A percentile compares a stretch with the other conserved stretches of the same genome.
phyloP scores from a whole-genome alignment of 192 early-diverging fungal species.

The Linnemannia zychae region DNA sequence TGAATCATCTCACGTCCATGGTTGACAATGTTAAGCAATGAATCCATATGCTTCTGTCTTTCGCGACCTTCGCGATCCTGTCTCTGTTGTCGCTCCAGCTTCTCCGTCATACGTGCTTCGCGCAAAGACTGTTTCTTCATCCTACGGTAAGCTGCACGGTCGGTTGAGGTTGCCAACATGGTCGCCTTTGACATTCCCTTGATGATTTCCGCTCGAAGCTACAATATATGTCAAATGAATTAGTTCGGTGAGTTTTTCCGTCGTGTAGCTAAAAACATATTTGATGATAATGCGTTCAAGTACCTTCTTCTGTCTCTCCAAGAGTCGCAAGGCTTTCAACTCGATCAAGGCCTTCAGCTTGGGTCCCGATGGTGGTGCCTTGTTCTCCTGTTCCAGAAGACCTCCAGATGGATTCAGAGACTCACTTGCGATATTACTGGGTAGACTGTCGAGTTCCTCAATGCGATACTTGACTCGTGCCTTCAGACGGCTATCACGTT shows the following conservation, averaged over 20 bases:
- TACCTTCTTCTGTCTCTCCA: slow-evolving; percentile 82
- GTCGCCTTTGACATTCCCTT: slow-evolving; percentile 80
- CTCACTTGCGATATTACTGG: slow-evolving; percentile 75
- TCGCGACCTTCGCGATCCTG: slow-evolving; percentile 89
- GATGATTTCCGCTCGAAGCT: slow-evolving; percentile 81
- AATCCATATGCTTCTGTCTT: slow-evolving; percentile 86
- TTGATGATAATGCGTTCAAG: slow-evolving; percentile 3
- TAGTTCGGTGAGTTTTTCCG: neutral
- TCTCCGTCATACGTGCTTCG: slow-evolving; percentile 91
- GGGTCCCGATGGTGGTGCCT: slow-evolving; percentile 55
- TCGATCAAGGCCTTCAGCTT: slow-evolving; percentile 90
- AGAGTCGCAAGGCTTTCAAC: slow-evolving; percentile 85
- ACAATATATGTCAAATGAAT: neutral
- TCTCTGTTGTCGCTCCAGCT: slow-evolving; percentile 90
- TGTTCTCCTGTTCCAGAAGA: slow-evolving; percentile 46
- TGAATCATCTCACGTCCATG: slow-evolving; percentile 80
- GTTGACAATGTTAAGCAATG: slow-evolving; percentile 78
- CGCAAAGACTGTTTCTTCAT: slow-evolving; percentile 88
- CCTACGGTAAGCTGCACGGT: slow-evolving; percentile 81
- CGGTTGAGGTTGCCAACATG: slow-evolving; percentile 82
- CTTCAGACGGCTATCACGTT: slow-evolving; percentile 82
- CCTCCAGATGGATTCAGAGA: slow-evolving; percentile 38
- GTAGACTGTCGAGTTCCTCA: slow-evolving; percentile 78
- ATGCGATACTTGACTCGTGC: slow-evolving; percentile 85
- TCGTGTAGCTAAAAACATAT: neutral